These are phyloP conservation scores for Rhypophila decipiens DNA, from an alignment of 495 filamentous ascomycete genomes.

Conservation along the genomic window DNA sequence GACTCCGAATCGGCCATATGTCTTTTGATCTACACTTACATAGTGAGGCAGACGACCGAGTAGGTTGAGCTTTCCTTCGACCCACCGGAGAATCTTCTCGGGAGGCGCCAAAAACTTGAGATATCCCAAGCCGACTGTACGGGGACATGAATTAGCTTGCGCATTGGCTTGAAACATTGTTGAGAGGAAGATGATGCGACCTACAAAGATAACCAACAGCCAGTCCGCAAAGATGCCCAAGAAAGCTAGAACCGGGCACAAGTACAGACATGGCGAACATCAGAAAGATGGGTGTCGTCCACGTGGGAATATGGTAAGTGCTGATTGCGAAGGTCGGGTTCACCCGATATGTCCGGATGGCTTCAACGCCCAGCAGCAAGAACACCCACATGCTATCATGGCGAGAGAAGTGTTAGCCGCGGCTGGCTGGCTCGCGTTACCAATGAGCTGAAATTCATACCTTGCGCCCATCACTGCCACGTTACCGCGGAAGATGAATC, in stretches of 20 bases:
- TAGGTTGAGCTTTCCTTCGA: conserved; percentile 79
- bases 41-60: conserved; percentile 79
- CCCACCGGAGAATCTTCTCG: conserved; percentile 71
- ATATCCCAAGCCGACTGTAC: conserved; percentile 70
- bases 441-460: conserved; percentile 36
- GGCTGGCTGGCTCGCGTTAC: too few relatives aligned
- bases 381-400: conserved; percentile 73
- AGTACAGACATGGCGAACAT: conserved; percentile 66
- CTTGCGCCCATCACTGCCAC: conserved; percentile 73
- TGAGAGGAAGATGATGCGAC: conserved; percentile 17
- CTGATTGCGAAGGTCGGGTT: conserved; percentile 72
- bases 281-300: conserved; percentile 75
- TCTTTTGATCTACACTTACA: conserved; percentile 89
- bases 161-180: conserved; percentile 6
- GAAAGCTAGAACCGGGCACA: conserved; percentile 69
- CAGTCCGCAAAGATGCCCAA: conserved; percentile 82
- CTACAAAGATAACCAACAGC: conserved; percentile 78
- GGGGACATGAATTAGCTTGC: not conserved
- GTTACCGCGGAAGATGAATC: conserved; percentile 56
- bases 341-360: conserved; percentile 66
- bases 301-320: conserved; percentile 77
- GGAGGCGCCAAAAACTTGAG: conserved; percentile 79
- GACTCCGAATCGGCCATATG: conserved; percentile 89
- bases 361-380: conserved; percentile 73
- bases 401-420: not conserved